A percentile compares a stretch with the other conserved stretches of the same genome.
phyloP scores from a whole-genome alignment of 352 stramenopile genomes.

The Globisporangium cystogenes region DNA sequence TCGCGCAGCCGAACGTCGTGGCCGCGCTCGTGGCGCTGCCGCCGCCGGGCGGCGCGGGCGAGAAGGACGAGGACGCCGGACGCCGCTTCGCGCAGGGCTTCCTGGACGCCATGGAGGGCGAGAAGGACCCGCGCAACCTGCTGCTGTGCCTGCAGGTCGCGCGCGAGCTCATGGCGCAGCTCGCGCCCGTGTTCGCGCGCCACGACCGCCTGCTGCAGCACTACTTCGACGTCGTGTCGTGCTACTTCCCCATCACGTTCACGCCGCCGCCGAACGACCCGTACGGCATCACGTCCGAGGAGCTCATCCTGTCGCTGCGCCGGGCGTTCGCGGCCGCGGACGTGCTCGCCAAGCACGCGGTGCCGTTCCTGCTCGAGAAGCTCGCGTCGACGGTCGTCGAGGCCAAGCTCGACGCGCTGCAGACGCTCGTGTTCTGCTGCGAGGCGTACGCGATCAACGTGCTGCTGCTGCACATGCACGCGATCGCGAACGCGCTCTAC shows the following conservation, averaged over 20 bases:
- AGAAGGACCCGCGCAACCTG: slow-evolving; percentile 88
- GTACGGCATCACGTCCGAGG: slow-evolving; percentile 88
- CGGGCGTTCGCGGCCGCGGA: slow-evolving; percentile 75
- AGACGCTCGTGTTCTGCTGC: slow-evolving; percentile 81
- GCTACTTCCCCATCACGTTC: slow-evolving; percentile 92
- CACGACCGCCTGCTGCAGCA: slow-evolving; percentile 69
- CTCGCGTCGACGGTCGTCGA: slow-evolving; percentile 69
- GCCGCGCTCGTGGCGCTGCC: slow-evolving; percentile 31
- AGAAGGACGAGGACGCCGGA: slow-evolving; percentile 41
- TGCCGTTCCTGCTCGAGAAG: slow-evolving; percentile 89
- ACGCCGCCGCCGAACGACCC: slow-evolving; percentile 87
- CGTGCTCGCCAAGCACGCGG: slow-evolving; percentile 65
- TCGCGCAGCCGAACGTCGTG: slow-evolving; percentile 51
- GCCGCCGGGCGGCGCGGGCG: slow-evolving; percentile 14
- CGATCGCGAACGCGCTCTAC: slow-evolving; percentile 64
- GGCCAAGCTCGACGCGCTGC: slow-evolving; percentile 73
- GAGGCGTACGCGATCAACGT: slow-evolving; percentile 77
- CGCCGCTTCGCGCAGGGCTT: slow-evolving; percentile 66
- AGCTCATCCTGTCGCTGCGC: slow-evolving; percentile 74
- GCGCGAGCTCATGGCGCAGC: slow-evolving; percentile 43
- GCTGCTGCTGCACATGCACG: slow-evolving; percentile 65
- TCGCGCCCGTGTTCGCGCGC: slow-evolving; percentile 56
- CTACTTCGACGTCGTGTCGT: slow-evolving; percentile 89
- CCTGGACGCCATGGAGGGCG: slow-evolving; percentile 80
- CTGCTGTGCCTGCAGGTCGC: slow-evolving; percentile 76